Evolutionary conservation across 495 filamentous ascomycete genomes (phyloP), one percentile per base, ranked within the genome.

Genomic region (Penicillium roqueforti): DNA sequence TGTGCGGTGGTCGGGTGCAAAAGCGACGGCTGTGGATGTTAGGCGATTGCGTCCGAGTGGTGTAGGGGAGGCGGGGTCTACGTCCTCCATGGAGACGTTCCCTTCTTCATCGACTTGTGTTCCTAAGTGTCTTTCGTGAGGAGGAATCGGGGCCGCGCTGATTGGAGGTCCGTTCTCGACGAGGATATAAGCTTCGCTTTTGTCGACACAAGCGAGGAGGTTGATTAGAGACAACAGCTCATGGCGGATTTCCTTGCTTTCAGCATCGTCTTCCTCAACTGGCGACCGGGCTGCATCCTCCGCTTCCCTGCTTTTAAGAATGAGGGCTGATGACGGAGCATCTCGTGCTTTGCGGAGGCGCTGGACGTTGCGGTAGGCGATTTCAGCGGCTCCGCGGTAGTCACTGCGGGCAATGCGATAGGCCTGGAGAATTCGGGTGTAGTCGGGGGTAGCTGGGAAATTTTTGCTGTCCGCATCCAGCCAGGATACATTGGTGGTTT

Each of bases 221-320:
- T 98, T 97, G 72, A 97, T 92, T 34, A 97, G 76, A 51, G 86
- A 80, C 9, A 97, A 66, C 54, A 96, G 92, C 58, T 86, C 84
- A 39, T 81, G 70, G 34, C 73, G 66, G 28, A 86, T 66, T 42
- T 77, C 78, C 51, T 78, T 74, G 58, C 80, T 82, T 45, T 79
- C 75, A 1, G 73, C 73, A 57, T 82, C 78, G 44, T 73, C 69
- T 73, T 81, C 55, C 74, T 82, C 54, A 9, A 83, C 78, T n/a
- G 75, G 76, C 14, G 81, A 78, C 47, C 80, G 77, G 9, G 77
- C 67, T 36, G 51, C 53, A 22, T 78, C 72, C 59, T 83, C 79
- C 43, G 77, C 69, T 47, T 72, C 59, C 54, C 55, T 66, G 58
- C 55, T 51, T 54, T 65, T 68, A 56, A 61, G 65, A 31, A 55